phyloP scores from a whole-genome alignment of 768 basidiomycete species.

The Rhodotorula kratochvilovae region DNA sequence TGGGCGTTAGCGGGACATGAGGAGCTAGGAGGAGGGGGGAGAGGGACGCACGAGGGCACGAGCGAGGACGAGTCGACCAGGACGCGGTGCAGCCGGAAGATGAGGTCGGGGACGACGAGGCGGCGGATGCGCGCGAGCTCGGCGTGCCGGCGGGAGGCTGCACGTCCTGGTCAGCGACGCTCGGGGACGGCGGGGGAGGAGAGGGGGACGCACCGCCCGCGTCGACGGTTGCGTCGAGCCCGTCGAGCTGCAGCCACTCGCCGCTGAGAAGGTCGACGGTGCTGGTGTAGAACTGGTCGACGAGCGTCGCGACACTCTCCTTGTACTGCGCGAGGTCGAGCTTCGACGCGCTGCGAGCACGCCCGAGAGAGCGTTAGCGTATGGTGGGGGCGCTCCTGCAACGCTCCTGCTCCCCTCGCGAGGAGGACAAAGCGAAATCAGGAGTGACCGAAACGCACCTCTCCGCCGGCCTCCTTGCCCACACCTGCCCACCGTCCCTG shows the following conservation, averaged over 20 bases:
- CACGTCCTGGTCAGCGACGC: too few species aligned
- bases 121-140: constrained; percentile 79
- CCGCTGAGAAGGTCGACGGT: constrained; percentile 40
- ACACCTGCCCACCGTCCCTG: constrained; percentile 29
- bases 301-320: constrained; percentile 18
- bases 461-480: constrained; percentile 20
- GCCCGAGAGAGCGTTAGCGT: neutral
- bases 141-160: constrained; percentile 57
- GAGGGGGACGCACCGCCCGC: constrained; percentile 14
- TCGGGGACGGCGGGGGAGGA: too few species aligned
- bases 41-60: constrained; percentile 56
- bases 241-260: constrained; percentile 42
- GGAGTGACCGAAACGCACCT: constrained; percentile 8
- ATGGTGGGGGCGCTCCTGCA: too few species aligned
- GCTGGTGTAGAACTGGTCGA: constrained; percentile 31
- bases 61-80: constrained; percentile 62
- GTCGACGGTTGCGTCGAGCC: constrained; percentile 20
- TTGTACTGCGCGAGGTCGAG: constrained; percentile 19
- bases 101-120: constrained; percentile 81
- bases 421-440: neutral
- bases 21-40: neutral
- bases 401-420: too few species aligned
- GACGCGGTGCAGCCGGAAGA: constrained; percentile 74
- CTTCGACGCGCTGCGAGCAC: constrained; percentile 2
- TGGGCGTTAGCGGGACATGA: too few species aligned